Evolutionary conservation across 768 basidiomycete species (phyloP).

Genomic region (Lyophyllum decastes): DNA sequence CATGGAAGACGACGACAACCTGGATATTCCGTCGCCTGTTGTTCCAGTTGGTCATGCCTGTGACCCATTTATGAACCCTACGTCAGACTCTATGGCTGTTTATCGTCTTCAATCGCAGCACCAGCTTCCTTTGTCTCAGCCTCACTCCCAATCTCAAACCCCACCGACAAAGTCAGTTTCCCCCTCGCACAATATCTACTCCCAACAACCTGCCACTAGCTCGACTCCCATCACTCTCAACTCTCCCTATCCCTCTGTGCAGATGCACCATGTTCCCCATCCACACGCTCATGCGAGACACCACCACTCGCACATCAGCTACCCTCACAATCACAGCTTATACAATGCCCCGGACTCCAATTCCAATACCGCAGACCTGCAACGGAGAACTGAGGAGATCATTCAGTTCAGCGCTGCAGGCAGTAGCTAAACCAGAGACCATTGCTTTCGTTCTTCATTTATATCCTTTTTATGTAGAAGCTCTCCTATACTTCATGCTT

Average conservation of each 20-base stretch:
- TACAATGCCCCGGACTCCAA: conserved; percentile 39
- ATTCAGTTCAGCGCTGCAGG: conserved; percentile 43
- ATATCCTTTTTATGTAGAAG: conserved; percentile 12
- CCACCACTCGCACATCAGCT: conserved; percentile 56
- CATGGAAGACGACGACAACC: conserved; percentile 45
- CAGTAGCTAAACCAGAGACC: conserved; percentile 15
- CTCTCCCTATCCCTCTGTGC: conserved; percentile 56
- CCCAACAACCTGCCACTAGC: conserved; percentile 23
- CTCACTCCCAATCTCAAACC: conserved; percentile 13
- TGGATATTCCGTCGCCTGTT: conserved; percentile 20
- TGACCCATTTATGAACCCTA: conserved; percentile 26
- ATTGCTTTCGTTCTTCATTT: conserved; percentile 19
- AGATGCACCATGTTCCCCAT: conserved; percentile 82
- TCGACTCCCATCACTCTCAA: conserved; percentile 49
- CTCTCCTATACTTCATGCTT: conserved; percentile 13
- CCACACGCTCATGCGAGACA: conserved; percentile 78
- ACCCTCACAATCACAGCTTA: conserved; percentile 33
- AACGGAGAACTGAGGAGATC: conserved; percentile 46
- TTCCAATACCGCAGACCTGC: conserved; percentile 35
- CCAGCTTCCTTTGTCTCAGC: conserved; percentile 9
- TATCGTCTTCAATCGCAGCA: conserved; percentile 26
- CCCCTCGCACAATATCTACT: conserved; percentile 20
- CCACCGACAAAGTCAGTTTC: conserved; percentile 20
- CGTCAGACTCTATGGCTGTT: conserved; percentile 25
- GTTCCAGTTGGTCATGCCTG: conserved; percentile 17